Evolutionary conservation across 1,284 basidiomycete species (phyloP), one percentile per base, ranked within the genome.

Genomic region (Athelia psychrophila): DNA sequence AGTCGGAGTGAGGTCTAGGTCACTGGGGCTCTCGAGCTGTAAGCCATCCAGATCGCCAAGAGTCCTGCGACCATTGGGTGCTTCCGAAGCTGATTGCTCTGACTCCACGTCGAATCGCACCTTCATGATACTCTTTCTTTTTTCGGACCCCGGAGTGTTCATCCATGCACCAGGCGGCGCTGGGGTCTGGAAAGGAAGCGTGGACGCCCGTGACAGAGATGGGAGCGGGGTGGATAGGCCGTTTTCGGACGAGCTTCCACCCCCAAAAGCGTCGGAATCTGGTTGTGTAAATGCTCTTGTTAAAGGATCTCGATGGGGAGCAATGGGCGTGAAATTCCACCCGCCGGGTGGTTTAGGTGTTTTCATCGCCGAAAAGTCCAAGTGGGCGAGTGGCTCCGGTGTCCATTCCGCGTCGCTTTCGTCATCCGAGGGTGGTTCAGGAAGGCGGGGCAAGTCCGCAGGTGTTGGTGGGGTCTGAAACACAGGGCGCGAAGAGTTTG

Each of bases 141-240:
- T 75, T 54, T 72, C 69, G 2, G 70, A 63, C 6, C 65, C 72
- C 10, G 87, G 86, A 18, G 87, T 88, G 5, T 71, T 64, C 46
- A 80, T 56, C 85, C 86, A 89, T 32, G 76, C 85, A 22, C 88
- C 88, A n/a, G 88, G 87, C 6, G 78, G 80, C 3, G 78, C 82
- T 38, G 88, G 88, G 1, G 86, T 89, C 52, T 78, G 79, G 27
- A 69, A 54, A 22, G 78, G 73, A 9, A 79, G 64, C 10, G 77
- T 65, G 10, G 64, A 68, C 24, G 70, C 71, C 54, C 73, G 73
- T 16, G 76, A 74, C 38, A 79, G 59, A 18, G 78, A 74, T 32
- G 72, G 60, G 24, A 69, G 63, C 4, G 79, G 78, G 3, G 79
- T 78, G 3, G 70, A 63, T 44, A 75, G 64, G 19, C 66, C 70